Conservation (phyloP, 2,329 filamentous ascomycete species). For the Pseudohalonectria lignicola region DNA sequence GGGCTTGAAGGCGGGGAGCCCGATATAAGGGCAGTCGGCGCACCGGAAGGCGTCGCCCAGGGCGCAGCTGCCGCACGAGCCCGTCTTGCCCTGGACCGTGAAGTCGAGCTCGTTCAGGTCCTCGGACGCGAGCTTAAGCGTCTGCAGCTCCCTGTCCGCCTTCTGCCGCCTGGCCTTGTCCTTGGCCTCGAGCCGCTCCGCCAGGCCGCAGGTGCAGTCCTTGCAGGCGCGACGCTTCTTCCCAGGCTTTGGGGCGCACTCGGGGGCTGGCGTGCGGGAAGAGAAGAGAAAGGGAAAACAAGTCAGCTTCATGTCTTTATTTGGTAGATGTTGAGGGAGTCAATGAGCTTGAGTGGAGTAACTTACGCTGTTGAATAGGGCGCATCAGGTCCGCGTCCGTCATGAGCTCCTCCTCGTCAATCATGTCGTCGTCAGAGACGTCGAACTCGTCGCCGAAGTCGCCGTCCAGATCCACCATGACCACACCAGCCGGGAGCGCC, state of each 20-base stretch:
- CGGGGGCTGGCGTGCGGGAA: slow-evolving; percentile 45
- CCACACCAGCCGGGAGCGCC: slow-evolving; percentile 47
- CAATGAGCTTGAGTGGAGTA: background rate
- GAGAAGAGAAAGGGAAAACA: background rate
- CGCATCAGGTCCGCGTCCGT: slow-evolving; percentile 74
- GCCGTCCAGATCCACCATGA: slow-evolving; percentile 31
- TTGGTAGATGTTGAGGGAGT: slow-evolving; percentile 11
- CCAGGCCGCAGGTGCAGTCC: slow-evolving; percentile 92
- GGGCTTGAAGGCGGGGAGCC: slow-evolving; percentile 90
- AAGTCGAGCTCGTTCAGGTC: slow-evolving; percentile 91
- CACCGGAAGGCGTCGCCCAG: slow-evolving; percentile 83
- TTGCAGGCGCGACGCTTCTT: slow-evolving; percentile 93
- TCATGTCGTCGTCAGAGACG: slow-evolving; percentile 58
- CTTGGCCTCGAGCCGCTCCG: slow-evolving; percentile 75
- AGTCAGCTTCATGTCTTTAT: background rate
- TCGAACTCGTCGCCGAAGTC: slow-evolving; percentile 41
- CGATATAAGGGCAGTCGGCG: slow-evolving; percentile 69
- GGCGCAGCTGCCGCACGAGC: slow-evolving; percentile 88
- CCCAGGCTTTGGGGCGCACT: slow-evolving; percentile 77
- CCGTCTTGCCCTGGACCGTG: slow-evolving; percentile 93
- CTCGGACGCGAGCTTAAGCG: slow-evolving; percentile 60
- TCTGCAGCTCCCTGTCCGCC: slow-evolving; percentile 20
- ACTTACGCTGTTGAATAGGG: slow-evolving; percentile 72
- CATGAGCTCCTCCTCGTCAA: slow-evolving; percentile 82
- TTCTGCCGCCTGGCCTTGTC: slow-evolving; percentile 37